These are phyloP conservation scores for Kodamaea sp. DNA, from an alignment of 1,139 yeast genomes.

Conservation along the genomic window DNA sequence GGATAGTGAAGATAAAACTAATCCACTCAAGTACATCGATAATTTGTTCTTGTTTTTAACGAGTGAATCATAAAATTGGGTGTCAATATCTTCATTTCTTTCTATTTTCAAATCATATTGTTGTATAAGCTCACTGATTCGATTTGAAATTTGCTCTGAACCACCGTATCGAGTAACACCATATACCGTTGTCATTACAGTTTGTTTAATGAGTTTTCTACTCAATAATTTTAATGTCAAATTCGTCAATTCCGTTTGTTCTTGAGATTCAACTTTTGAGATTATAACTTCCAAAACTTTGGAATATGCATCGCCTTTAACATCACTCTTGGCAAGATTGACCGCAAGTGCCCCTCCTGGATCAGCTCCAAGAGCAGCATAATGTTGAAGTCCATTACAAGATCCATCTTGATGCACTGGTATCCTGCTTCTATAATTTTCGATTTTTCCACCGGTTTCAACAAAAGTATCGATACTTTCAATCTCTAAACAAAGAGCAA, in stretches of 20 bases:
- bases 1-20: conserved; percentile 31
- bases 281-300: conserved; percentile 30
- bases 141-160: conserved; percentile 26
- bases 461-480: conserved; percentile 17
- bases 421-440: conserved; percentile 28
- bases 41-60: conserved; percentile 6
- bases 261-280: conserved; percentile 13
- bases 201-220: conserved; percentile 40
- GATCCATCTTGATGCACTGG: conserved; percentile 48
- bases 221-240: conserved; percentile 17
- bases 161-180: conserved; percentile 45
- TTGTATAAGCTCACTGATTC: conserved; percentile 23
- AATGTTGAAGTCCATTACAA: conserved; percentile 48
- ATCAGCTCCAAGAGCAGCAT: conserved; percentile 43
- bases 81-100: conserved; percentile 4
- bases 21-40: conserved; percentile 24
- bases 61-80: conserved; percentile 1
- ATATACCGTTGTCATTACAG: conserved; percentile 48
- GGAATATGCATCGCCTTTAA: conserved; percentile 35
- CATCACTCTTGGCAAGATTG: conserved; percentile 21
- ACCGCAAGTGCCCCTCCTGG: conserved; percentile 37
- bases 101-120: conserved; percentile 11
- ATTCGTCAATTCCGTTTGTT: conserved; percentile 16
- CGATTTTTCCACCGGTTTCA: conserved; percentile 16
- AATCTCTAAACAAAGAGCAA: conserved; percentile 37